Base-by-base conservation (phyloP, 352 stramenopile genomes). In the Phytopythium helicoides region DNA sequence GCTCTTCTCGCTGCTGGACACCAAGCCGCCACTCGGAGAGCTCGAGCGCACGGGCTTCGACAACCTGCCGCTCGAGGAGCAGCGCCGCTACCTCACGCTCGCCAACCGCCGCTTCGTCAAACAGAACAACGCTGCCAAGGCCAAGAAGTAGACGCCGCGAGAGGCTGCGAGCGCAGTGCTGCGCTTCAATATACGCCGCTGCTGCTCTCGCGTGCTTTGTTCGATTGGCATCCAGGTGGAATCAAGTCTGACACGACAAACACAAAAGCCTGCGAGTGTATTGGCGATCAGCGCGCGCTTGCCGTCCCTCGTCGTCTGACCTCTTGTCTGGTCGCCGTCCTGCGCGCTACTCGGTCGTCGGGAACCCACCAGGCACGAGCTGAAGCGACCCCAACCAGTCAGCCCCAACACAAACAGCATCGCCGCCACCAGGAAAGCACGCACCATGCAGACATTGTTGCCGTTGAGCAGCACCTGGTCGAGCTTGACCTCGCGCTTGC, bases 381-480 rank as follows among this genome's bases (percentile, higher is more conserved):
- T 94, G 52, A 3, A 54, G 35, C 25, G 3, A 41, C 8, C 36
- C n/a, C 1, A 23, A 19, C 37, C 15, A 22, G 11, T 21, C 21
- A 47, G 10, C 35, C 16, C 16, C 12, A 40, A 22, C 21, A 7
- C 7, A 15, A 38, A 26, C 22, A 23, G 11, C 45, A n/a, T n/a
- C n/a, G n/a, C 36, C 36, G 9, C 14, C 36, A 41, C 18, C 56
- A 18, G 16, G 5, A 5, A 9, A 33, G 5, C 28, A 53, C 62
- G 53, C 65, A 96, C 84, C 68, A 98, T 73, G 37, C 92, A 97
- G 48, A 99, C 92, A 69, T 99, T 98, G 82, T 98, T 98, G 46
- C 97, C 97, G 72, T 99, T 99, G 54, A 99, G 87, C 36, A 99
- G 84, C 60, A 99, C 98, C 73, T 99, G 86, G 58, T 97, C 87